phyloP scores from a whole-genome alignment of 148 eudicot genomes.

The Dianthus caryophyllus region DNA sequence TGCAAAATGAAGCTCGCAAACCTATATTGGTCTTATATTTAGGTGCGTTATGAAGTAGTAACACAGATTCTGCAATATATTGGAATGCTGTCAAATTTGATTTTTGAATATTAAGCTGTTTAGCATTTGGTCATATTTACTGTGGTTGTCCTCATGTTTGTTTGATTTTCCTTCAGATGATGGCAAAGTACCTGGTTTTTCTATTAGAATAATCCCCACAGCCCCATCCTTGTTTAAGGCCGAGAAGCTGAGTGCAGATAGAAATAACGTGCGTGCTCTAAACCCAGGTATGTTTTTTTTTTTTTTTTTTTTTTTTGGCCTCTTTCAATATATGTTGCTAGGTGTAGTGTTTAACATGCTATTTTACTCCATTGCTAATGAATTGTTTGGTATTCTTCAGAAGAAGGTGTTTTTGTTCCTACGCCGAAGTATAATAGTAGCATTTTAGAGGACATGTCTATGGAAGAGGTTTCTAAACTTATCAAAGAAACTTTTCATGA shows the following conservation, averaged over 20 bases:
- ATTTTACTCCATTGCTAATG: not conserved
- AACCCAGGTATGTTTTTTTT: constrained; percentile 48
- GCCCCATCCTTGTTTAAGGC: constrained; percentile 53
- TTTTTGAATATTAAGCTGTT: not conserved
- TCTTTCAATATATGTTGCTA: no score
- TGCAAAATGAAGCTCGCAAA: constrained; percentile 91
- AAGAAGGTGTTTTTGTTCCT: constrained; percentile 48
- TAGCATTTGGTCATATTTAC: not conserved
- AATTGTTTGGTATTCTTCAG: constrained; percentile 15
- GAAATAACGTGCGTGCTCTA: constrained; percentile 65
- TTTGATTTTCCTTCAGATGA: constrained; percentile 34
- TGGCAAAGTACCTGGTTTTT: constrained; percentile 36
- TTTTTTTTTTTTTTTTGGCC: not conserved
- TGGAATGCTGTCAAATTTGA: not conserved
- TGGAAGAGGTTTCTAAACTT: constrained; percentile 59
- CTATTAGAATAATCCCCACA: constrained; percentile 70
- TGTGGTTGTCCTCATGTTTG: not conserved
- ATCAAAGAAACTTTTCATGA: constrained; percentile 48
- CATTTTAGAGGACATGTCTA: constrained; percentile 79
- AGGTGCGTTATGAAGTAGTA: constrained; percentile 38
- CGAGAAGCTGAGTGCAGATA: constrained; percentile 52
- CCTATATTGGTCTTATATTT: constrained; percentile 70
- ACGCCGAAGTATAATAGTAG: constrained; percentile 82
- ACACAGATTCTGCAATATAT: not conserved
- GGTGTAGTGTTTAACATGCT: not conserved